Conservation (phyloP, 768 basidiomycete genomes). For the Xerocomus spinulosus region DNA sequence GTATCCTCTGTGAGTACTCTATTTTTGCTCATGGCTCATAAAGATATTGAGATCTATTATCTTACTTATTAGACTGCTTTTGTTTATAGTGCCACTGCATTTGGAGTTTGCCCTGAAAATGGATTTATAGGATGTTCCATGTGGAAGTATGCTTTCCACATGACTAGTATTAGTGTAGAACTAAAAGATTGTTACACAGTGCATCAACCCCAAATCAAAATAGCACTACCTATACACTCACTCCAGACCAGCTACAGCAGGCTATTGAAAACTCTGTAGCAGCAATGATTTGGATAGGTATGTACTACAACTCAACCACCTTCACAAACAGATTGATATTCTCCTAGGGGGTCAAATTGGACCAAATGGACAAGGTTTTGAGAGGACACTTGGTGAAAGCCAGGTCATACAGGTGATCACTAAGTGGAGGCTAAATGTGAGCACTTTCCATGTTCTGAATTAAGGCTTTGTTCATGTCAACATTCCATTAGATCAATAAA, state of each 20-base stretch:
- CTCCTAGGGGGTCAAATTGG: not conserved
- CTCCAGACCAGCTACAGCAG: not conserved
- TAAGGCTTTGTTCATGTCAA: not conserved
- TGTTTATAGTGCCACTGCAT: not conserved
- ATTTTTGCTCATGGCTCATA: too few species aligned
- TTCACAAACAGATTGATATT: not conserved
- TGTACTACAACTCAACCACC: not conserved
- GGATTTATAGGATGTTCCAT: not conserved
- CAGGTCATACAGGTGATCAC: not conserved
- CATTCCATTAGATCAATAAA: not conserved
- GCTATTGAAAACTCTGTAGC: not conserved
- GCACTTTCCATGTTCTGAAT: not conserved
- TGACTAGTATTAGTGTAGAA: not conserved
- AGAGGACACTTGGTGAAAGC: not conserved
- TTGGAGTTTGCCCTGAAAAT: conserved; percentile 2
- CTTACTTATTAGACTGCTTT: not conserved
- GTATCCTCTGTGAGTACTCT: not conserved
- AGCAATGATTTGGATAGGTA: not conserved
- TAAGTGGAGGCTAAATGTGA: not conserved
- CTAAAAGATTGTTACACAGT: not conserved
- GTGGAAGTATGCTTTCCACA: not conserved
- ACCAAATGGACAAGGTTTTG: not conserved
- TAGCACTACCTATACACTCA: not conserved
- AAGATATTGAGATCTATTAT: too few species aligned
- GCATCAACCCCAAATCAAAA: not conserved